phyloP scores from a whole-genome alignment of 169 alveolate species.

The Cryptosporidium ubiquitum region DNA sequence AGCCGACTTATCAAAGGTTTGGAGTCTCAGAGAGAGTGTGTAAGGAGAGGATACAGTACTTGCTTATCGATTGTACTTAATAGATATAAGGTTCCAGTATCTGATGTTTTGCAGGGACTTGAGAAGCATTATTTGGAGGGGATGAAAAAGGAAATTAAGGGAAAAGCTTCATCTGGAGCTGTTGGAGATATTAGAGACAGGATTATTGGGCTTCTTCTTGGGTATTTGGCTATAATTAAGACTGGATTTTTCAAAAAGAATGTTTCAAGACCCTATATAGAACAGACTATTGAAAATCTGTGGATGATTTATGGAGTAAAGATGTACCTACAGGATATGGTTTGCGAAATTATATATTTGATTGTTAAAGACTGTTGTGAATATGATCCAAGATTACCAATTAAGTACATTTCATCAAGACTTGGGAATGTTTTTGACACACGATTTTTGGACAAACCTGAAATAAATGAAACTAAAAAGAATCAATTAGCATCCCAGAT shows the following conservation, averaged over 20 bases:
- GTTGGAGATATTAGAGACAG: constrained; percentile 56
- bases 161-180: constrained; percentile 4
- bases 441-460: constrained; percentile 7
- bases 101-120: constrained; percentile 44
- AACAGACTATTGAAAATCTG: constrained; percentile 48
- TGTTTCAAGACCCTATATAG: constrained; percentile 51
- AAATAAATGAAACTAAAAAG: constrained; percentile 20
- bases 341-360: constrained; percentile 51
- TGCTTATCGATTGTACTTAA: constrained; percentile 35
- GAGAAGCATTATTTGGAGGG: constrained; percentile 65
- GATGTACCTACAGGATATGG: constrained; percentile 48
- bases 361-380: constrained; percentile 31
- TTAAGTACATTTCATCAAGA: constrained; percentile 22
- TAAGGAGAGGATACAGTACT: constrained; percentile 62
- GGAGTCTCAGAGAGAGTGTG: constrained; percentile 72
- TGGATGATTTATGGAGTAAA: constrained; percentile 56
- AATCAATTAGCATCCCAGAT: constrained; percentile 21
- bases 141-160: constrained; percentile 45
- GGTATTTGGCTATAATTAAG: constrained; percentile 31
- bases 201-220: constrained; percentile 51
- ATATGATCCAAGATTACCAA: constrained; percentile 37
- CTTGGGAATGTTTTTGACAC: constrained; percentile 35
- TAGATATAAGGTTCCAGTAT: constrained; percentile 52
- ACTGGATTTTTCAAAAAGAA: constrained; percentile 50
- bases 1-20: constrained; percentile 56